Percentiles rank a stretch among this genome's conserved stretches.
Evolutionary conservation across 2,329 filamentous ascomycete species (phyloP).

Genomic region (Xylaria polymorpha): DNA sequence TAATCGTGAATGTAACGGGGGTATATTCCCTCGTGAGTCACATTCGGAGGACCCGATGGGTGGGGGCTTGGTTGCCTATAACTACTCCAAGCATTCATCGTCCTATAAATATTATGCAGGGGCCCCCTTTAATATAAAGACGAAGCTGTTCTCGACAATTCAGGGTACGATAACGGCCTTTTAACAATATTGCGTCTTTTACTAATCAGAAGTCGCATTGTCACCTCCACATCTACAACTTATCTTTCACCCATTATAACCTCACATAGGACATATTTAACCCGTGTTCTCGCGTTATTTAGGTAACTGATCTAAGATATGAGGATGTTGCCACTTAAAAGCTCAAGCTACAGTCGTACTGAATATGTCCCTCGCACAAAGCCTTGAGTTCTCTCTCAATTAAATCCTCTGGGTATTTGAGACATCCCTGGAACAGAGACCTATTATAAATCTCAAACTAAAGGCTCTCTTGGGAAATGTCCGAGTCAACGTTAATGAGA

Average conservation of each 20-base stretch:
- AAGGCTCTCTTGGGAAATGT: not conserved
- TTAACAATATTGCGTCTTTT: not conserved
- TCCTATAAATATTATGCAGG: not conserved
- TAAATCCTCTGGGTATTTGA: not conserved
- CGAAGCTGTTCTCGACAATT: not conserved
- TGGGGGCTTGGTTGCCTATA: slow-evolving; percentile 5
- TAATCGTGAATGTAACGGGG: not conserved
- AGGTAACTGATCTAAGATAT: not conserved
- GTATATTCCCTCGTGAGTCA: not conserved
- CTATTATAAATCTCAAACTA: too few relatives aligned
- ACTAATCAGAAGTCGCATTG: not conserved
- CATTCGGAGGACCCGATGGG: not conserved
- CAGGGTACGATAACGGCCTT: not conserved
- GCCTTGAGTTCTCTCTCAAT: not conserved
- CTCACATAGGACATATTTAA: not conserved
- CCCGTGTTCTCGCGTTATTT: not conserved
- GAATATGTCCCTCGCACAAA: not conserved
- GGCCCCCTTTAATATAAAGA: not conserved
- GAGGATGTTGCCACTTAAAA: not conserved
- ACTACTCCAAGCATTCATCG: not conserved
- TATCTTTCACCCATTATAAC: not conserved
- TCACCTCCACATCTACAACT: not conserved
- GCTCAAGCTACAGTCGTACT: not conserved
- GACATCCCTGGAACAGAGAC: not conserved
- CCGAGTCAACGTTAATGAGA: not conserved